These are phyloP conservation scores for Ramalina peruviana DNA, from an alignment of 495 filamentous ascomycete species.

Conservation along the genomic window DNA sequence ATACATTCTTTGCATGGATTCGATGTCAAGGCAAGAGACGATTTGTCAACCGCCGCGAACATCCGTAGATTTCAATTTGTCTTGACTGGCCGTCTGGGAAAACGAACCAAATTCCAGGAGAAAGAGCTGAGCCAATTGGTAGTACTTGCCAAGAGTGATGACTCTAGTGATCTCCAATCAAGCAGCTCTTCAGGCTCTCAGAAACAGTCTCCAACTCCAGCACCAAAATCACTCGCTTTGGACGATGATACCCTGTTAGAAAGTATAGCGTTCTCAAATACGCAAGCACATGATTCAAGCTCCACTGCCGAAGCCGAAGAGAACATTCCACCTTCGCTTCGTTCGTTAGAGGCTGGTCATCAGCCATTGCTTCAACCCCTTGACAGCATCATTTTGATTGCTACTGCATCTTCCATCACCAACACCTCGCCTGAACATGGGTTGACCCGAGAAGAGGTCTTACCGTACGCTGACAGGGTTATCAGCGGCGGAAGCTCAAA, in stretches of 20 bases:
- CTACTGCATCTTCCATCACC: slow-evolving; percentile 71
- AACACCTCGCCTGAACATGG: slow-evolving; percentile 75
- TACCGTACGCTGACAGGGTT: slow-evolving; percentile 81
- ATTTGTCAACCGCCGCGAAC: slow-evolving; percentile 50
- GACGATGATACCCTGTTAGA: slow-evolving; percentile 93
- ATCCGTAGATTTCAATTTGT: slow-evolving; percentile 63
- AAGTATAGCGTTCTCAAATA: slow-evolving; percentile 58
- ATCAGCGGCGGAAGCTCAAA: slow-evolving; percentile 81
- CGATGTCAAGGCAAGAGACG: slow-evolving; percentile 58
- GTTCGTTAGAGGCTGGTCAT: slow-evolving; percentile 52
- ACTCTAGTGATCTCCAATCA: slow-evolving; percentile 2
- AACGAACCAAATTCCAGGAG: slow-evolving; percentile 85
- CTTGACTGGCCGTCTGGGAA: slow-evolving; percentile 74
- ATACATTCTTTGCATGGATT: slow-evolving; percentile 77
- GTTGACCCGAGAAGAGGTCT: slow-evolving; percentile 79
- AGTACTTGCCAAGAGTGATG: slow-evolving; percentile 67
- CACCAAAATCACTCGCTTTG: slow-evolving; percentile 54
- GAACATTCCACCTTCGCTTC: slow-evolving; percentile 43
- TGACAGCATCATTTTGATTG: slow-evolving; percentile 73
- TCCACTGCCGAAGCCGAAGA: slow-evolving; percentile 31
- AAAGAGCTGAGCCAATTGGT: slow-evolving; percentile 83
- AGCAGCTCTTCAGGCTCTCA: slow-evolving; percentile 3
- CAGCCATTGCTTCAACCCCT: slow-evolving; percentile 74
- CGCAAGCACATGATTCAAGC: slow-evolving; percentile 6
- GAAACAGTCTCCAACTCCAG: slow-evolving; percentile 3